A percentile compares a stretch with the other conserved stretches of the same genome.
These are phyloP conservation scores for Tetrapyrgos nigripes DNA, from an alignment of 1,284 basidiomycete genomes.

Conservation along the genomic window DNA sequence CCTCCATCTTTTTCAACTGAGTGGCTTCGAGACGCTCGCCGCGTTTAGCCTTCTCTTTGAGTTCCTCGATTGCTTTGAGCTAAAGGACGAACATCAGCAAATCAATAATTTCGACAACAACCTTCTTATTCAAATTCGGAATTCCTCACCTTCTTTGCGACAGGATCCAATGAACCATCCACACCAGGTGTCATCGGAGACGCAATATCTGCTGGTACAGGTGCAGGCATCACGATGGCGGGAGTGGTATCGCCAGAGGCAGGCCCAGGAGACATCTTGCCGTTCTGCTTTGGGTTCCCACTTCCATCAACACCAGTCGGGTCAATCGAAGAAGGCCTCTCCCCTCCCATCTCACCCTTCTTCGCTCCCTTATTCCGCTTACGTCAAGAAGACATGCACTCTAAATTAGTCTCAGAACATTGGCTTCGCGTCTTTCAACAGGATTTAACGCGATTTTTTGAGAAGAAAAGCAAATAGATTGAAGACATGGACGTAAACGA, in stretches of 20 bases:
- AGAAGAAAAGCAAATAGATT: no score
- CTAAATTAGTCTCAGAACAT: no score
- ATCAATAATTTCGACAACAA: slow-evolving; percentile 39
- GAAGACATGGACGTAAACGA: no score
- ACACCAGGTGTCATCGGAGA: slow-evolving; percentile 64
- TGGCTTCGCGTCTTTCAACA: no score
- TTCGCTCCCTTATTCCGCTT: slow-evolving; percentile 23
- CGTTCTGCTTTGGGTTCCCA: slow-evolving; percentile 19
- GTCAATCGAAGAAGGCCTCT: slow-evolving; percentile 9
- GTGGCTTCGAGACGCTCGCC: slow-evolving; percentile 93
- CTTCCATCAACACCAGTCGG: slow-evolving; percentile 7
- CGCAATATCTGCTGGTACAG: slow-evolving; percentile 28
- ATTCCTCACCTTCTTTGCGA: slow-evolving; percentile 92
- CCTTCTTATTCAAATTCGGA: slow-evolving; percentile 96
- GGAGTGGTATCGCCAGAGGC: slow-evolving; percentile 20
- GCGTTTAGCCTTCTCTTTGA: slow-evolving; percentile 87
- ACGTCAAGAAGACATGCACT: no score
- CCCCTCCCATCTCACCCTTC: slow-evolving; percentile 27
- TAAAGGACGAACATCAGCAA: slow-evolving; percentile 36
- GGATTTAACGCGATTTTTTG: no score
- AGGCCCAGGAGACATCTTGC: slow-evolving; percentile 22
- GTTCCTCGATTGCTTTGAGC: slow-evolving; percentile 95
- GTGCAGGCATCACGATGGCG: slow-evolving; percentile 10
- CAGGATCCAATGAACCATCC: slow-evolving; percentile 74
- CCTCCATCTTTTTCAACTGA: slow-evolving; percentile 95